Evolutionary conservation across 2,329 filamentous ascomycete species (phyloP).

Genomic region (Fulvia fulva): DNA sequence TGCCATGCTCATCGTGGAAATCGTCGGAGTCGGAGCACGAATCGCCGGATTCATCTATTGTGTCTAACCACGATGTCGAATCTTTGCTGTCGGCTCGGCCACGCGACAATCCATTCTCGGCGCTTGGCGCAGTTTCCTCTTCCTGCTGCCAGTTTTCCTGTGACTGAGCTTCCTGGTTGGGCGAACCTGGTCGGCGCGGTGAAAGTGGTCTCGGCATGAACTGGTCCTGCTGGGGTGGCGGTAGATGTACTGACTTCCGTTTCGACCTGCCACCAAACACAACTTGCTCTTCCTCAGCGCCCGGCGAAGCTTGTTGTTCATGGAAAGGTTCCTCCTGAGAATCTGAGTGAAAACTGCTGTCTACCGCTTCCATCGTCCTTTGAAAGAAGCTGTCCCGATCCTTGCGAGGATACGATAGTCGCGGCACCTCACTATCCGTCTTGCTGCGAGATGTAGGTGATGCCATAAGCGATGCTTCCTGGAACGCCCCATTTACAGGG

Average conservation of each 20-base stretch:
- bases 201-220: conserved; percentile 71
- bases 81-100: conserved; percentile 22
- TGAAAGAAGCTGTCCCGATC: conserved; percentile 31
- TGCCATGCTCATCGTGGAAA: conserved; percentile 55
- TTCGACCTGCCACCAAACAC: not conserved
- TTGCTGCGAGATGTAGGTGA: conserved; percentile 54
- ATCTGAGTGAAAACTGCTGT: conserved; percentile 16
- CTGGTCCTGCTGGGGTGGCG: conserved; percentile 35
- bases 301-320: conserved; percentile 1
- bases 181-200: conserved; percentile 56
- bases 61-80: conserved; percentile 43
- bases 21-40: conserved; percentile 75
- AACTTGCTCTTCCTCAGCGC: conserved; percentile 7
- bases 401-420: conserved; percentile 22
- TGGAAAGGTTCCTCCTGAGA: not conserved
- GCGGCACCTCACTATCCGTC: conserved; percentile 37
- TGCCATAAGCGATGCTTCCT: conserved; percentile 44
- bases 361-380: conserved; percentile 28
- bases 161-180: conserved; percentile 23
- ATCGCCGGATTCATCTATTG: conserved; percentile 77
- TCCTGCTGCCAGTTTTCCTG: conserved; percentile 16
- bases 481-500: conserved; percentile 32
- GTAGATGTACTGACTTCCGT: conserved; percentile 18
- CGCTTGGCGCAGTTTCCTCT: conserved; percentile 6
- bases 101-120: conserved; percentile 1